These are phyloP conservation scores for Tulasnella sp. DNA, from an alignment of 768 basidiomycete genomes.

Conservation along the genomic window DNA sequence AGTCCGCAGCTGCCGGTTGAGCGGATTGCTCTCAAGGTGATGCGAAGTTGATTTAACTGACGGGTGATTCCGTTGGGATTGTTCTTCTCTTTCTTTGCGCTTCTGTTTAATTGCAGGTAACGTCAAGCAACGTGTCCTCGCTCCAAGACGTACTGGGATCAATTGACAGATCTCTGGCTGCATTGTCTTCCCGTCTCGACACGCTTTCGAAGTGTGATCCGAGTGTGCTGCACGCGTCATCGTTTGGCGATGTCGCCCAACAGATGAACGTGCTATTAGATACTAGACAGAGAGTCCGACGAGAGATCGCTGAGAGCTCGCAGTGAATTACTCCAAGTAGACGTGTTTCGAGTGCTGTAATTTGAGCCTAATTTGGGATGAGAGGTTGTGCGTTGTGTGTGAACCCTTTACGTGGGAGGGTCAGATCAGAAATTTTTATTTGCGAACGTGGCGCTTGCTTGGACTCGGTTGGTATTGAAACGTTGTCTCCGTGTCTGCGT, in stretches of 20 bases:
- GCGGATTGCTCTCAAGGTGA: background rate
- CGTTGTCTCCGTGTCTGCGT: background rate
- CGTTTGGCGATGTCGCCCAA: background rate
- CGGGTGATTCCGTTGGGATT: background rate
- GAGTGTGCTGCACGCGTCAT: background rate
- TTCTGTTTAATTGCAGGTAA: background rate
- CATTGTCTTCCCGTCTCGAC: conserved; percentile 1
- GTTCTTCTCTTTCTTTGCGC: background rate
- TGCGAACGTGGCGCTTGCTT: background rate
- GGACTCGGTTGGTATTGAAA: background rate
- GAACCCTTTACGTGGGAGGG: background rate
- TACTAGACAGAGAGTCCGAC: background rate
- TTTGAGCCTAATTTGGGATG: background rate
- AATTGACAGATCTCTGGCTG: conserved; percentile 1
- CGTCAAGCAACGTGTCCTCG: background rate
- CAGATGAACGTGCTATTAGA: conserved; percentile 2
- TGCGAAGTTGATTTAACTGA: background rate
- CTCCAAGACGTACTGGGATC: background rate
- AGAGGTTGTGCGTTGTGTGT: background rate
- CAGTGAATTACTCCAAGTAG: background rate
- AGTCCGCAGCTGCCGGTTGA: background rate
- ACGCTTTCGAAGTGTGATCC: background rate
- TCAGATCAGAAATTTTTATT: background rate
- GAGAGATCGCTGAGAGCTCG: background rate
- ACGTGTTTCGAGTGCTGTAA: background rate